These are phyloP conservation scores for Crucibulum laeve DNA, from an alignment of 768 basidiomycete genomes.

Conservation along the genomic window DNA sequence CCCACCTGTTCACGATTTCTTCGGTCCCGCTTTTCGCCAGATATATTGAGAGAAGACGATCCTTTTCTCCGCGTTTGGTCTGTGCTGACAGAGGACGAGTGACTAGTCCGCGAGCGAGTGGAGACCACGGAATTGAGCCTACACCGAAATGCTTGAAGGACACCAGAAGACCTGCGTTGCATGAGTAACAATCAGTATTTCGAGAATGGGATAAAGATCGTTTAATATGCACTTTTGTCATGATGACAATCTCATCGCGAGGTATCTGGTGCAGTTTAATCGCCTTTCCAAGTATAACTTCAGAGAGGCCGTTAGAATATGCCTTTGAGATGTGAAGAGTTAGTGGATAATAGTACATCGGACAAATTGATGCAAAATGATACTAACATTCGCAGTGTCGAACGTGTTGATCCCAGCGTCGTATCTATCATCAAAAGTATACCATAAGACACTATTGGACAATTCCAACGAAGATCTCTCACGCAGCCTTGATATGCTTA, in stretches of 20 bases:
- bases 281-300: constrained; percentile 65
- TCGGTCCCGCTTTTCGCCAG: constrained; percentile 18
- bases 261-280: constrained; percentile 63
- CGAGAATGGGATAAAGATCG: constrained; percentile 33
- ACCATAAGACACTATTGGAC: too few relatives aligned
- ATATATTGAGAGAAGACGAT: constrained; percentile 25
- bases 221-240: constrained; percentile 60
- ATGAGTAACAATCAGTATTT: constrained; percentile 17
- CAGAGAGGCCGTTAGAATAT: constrained; percentile 64
- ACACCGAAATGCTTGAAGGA: constrained; percentile 42
- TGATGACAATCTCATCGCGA: constrained; percentile 73
- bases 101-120: constrained; percentile 46
- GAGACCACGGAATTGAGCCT: constrained; percentile 60
- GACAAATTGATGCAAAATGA: neutral
- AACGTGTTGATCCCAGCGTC: constrained; percentile 62
- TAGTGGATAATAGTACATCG: too few relatives aligned
- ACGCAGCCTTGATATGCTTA: constrained; percentile 42
- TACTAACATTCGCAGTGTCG: constrained; percentile 46
- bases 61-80: constrained; percentile 33
- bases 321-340: constrained; percentile 28
- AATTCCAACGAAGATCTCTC: too few relatives aligned
- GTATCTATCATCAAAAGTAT: constrained; percentile 30
- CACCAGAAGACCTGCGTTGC: neutral
- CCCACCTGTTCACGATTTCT: constrained; percentile 34
- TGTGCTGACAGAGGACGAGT: constrained; percentile 34